Percentiles rank a stretch among this genome's conserved stretches.
phyloP scores from a whole-genome alignment of 768 basidiomycete species.

The Russula vinacea region DNA sequence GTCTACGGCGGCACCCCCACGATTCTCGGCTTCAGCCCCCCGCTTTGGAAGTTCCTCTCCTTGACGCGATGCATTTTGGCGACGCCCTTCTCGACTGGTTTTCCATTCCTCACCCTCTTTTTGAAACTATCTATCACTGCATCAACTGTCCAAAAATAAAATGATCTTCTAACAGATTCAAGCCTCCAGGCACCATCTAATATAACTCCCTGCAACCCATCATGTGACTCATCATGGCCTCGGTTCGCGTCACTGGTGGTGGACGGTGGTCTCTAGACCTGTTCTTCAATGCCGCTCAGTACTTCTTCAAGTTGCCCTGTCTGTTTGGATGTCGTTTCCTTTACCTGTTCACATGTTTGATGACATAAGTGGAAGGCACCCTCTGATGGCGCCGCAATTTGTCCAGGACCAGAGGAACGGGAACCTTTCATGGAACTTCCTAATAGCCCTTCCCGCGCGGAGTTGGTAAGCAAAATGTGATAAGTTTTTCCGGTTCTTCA shows the following conservation, averaged over 20 bases:
- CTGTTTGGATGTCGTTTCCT: too few relatives aligned
- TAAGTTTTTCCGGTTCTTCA: too few relatives aligned
- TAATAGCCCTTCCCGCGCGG: too few relatives aligned
- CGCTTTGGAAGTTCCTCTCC: neutral
- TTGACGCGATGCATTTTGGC: neutral
- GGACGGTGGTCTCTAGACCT: neutral
- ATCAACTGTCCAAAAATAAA: neutral
- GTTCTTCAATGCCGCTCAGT: neutral
- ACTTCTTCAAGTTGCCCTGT: neutral
- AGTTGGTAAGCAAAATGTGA: too few relatives aligned
- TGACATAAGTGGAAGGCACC: too few relatives aligned
- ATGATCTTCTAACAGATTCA: neutral
- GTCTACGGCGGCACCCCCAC: neutral
- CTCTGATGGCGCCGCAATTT: too few relatives aligned
- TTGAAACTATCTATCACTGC: neutral
- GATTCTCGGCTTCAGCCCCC: neutral
- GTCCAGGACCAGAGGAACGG: too few relatives aligned
- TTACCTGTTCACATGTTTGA: too few relatives aligned
- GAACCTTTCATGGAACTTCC: too few relatives aligned
- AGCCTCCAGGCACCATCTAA: neutral
- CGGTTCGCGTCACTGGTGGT: neutral
- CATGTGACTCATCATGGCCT: neutral
- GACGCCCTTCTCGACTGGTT: conserved; percentile 4
- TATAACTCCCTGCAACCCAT: neutral
- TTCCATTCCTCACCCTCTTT: neutral